These are phyloP conservation scores for Lasiodiplodia sp. DNA, from an alignment of 2,329 filamentous ascomycete species.

Conservation along the genomic window DNA sequence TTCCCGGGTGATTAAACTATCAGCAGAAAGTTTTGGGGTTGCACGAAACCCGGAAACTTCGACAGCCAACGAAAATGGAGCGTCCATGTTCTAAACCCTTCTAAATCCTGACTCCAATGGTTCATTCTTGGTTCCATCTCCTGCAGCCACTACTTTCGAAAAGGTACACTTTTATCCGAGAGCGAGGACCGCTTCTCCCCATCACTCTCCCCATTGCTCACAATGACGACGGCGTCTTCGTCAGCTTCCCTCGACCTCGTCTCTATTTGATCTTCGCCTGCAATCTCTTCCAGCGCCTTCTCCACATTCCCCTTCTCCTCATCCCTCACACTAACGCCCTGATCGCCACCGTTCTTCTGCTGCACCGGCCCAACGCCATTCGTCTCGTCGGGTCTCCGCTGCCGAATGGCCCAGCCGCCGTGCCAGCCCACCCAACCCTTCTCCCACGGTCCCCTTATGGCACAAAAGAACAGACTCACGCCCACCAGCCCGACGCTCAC, in stretches of 20 bases:
- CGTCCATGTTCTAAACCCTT: background rate
- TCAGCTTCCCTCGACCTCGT: background rate
- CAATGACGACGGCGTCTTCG: slow-evolving; percentile 25
- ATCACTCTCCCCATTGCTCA: slow-evolving; percentile 23
- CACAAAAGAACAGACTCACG: slow-evolving; percentile 55
- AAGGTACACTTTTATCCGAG: slow-evolving; percentile 26
- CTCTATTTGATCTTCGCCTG: slow-evolving; percentile 32
- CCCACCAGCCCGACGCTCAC: slow-evolving; percentile 63
- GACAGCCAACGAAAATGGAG: background rate
- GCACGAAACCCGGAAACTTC: background rate
- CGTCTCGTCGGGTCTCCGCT: slow-evolving; percentile 49
- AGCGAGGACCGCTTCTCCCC: slow-evolving; percentile 22
- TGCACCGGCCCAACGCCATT: slow-evolving; percentile 27
- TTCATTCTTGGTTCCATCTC: background rate
- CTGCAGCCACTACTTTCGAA: slow-evolving; percentile 27
- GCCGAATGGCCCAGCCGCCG: slow-evolving; percentile 62
- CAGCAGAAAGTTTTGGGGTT: no score
- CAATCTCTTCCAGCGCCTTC: slow-evolving; percentile 36
- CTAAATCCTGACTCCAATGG: background rate
- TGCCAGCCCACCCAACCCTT: slow-evolving; percentile 67
- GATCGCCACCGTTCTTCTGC: slow-evolving; percentile 22
- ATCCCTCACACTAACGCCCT: slow-evolving; percentile 26
- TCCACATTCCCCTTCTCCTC: slow-evolving; percentile 36
- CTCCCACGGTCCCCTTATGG: slow-evolving; percentile 63
- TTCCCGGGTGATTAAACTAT: no score